Percentiles rank a stretch among this genome's conserved stretches.
These are phyloP conservation scores for Grigorovia jiainica DNA, from an alignment of 805 yeast genomes.

Conservation along the genomic window DNA sequence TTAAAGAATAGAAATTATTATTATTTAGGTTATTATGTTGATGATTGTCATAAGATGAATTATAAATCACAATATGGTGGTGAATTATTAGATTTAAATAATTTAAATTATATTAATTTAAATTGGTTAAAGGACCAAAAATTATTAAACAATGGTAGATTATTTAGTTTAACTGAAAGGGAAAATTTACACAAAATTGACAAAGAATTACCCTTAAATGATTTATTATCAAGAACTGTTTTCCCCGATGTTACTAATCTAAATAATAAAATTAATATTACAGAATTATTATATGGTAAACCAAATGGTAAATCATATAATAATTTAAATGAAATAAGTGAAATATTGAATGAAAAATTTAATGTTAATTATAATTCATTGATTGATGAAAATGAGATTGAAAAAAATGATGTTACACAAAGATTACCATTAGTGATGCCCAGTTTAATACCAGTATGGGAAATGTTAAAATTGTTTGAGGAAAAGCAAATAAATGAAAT, in stretches of 20 bases:
- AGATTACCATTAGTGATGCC: slow-evolving; percentile 38
- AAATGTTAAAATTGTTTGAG: slow-evolving; percentile 31
- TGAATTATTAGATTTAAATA: slow-evolving; percentile 50
- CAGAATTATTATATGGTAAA: slow-evolving; percentile 34
- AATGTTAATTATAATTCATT: neutral
- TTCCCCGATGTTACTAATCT: neutral
- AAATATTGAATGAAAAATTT: neutral
- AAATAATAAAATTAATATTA: slow-evolving; percentile 13
- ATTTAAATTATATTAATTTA: slow-evolving; percentile 33
- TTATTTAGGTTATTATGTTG: slow-evolving; percentile 72
- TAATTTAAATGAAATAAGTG: neutral
- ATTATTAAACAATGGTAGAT: slow-evolving; percentile 18
- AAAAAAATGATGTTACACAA: neutral
- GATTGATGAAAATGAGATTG: slow-evolving; percentile 5
- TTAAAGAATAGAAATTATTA: slow-evolving; percentile 40
- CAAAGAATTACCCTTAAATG: slow-evolving; percentile 5
- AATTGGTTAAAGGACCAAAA: slow-evolving; percentile 6
- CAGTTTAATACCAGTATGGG: slow-evolving; percentile 41
- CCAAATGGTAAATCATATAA: slow-evolving; percentile 21
- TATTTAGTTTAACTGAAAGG: slow-evolving; percentile 15
- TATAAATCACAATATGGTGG: slow-evolving; percentile 78
- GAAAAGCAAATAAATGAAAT: slow-evolving; percentile 19
- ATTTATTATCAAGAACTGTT: neutral
- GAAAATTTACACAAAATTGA: no score
- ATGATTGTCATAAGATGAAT: slow-evolving; percentile 72